Conservation (phyloP, 352 stramenopile genomes). For the Phytophthora capsici region DNA sequence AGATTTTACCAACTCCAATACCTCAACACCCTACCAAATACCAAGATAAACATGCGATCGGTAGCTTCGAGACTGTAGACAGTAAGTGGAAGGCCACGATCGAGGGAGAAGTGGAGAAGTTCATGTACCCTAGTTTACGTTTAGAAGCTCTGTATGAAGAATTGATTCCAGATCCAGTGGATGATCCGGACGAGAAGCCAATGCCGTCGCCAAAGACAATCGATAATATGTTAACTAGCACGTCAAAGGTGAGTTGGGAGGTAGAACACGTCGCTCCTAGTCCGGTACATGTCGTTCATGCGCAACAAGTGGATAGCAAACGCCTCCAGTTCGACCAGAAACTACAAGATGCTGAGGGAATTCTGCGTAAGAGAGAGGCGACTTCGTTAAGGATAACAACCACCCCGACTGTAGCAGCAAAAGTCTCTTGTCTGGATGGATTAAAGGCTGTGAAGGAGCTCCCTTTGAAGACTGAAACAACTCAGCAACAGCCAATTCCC, state of each 20-base stretch:
- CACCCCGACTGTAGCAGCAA: background rate
- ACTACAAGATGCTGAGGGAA: constrained; percentile 60
- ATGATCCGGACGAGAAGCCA: background rate
- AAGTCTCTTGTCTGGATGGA: background rate
- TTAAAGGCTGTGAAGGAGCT: background rate
- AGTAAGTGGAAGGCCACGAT: constrained; percentile 68
- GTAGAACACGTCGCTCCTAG: constrained; percentile 50
- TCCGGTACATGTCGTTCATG: constrained; percentile 17
- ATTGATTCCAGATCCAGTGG: background rate
- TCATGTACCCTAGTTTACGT: constrained; percentile 78
- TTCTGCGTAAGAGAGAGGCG: constrained; percentile 55
- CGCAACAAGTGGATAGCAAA: constrained; percentile 37
- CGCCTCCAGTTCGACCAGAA: constrained; percentile 59
- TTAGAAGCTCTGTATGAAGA: constrained; percentile 55
- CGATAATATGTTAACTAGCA: constrained; percentile 38
- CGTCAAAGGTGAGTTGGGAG: constrained; percentile 61
- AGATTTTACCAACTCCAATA: background rate
- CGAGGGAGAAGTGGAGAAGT: constrained; percentile 66
- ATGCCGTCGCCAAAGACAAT: constrained; percentile 48
- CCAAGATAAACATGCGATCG: constrained; percentile 42
- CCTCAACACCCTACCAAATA: background rate
- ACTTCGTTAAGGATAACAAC: constrained; percentile 16
- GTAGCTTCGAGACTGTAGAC: constrained; percentile 61
- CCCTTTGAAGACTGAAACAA: constrained; percentile 37
- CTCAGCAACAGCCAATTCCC: constrained; percentile 52